Evolutionary conservation across 495 filamentous ascomycete species (phyloP).

Genomic region (Aspergillus ostianus): DNA sequence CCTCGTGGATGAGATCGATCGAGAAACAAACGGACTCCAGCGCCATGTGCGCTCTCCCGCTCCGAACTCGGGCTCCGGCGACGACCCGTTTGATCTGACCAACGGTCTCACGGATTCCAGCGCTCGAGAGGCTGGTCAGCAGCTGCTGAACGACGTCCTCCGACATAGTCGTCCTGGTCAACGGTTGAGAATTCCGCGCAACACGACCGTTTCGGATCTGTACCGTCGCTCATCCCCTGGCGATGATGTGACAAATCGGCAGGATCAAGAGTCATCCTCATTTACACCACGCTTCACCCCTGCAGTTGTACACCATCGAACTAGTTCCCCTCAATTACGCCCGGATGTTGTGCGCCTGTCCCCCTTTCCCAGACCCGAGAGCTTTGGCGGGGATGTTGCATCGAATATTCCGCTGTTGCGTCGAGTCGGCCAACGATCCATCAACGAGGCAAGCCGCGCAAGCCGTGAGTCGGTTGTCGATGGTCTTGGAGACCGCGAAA

Average conservation of each 20-base stretch:
- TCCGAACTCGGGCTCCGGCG: constrained; percentile 25
- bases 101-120: constrained; percentile 26
- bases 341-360: constrained; percentile 26
- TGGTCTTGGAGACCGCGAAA: constrained; percentile 79
- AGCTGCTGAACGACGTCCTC: constrained; percentile 29
- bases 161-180: constrained; percentile 32
- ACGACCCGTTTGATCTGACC: constrained; percentile 36
- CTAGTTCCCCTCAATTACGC: constrained; percentile 23
- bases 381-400: constrained; percentile 18
- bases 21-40: constrained; percentile 29
- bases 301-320: constrained; percentile 35
- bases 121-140: constrained; percentile 35
- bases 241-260: constrained; percentile 16
- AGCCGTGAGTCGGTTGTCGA: constrained; percentile 45
- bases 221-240: constrained; percentile 24
- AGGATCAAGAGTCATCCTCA: constrained; percentile 22
- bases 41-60: constrained; percentile 31
- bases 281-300: constrained; percentile 48
- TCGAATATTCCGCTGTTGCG: constrained; percentile 22
- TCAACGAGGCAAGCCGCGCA: constrained; percentile 20
- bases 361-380: constrained; percentile 26
- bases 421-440: constrained; percentile 27
- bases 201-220: constrained; percentile 23
- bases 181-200: constrained; percentile 35
- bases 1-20: constrained; percentile 46